Conservation (phyloP, 305 asterid species). For the Fraxinus floribunda region DNA sequence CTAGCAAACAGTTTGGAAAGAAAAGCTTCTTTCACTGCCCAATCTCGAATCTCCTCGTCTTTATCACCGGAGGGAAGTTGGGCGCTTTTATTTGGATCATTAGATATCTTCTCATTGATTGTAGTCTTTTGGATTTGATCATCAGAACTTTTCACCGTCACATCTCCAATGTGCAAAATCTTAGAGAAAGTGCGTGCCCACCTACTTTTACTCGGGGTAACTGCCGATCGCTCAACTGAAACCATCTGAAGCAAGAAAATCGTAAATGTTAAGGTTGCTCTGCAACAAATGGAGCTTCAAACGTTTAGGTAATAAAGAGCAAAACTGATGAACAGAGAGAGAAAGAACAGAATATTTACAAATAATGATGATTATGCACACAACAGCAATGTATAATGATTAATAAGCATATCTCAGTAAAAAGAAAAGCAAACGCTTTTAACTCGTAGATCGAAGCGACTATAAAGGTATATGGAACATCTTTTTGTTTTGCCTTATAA, state of each 20-base stretch:
- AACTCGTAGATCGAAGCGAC: conserved; percentile 39
- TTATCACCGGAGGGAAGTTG: conserved; percentile 24
- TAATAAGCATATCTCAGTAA: conserved; percentile 19
- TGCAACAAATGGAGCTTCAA: neutral
- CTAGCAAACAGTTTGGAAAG: conserved; percentile 72
- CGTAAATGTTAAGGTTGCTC: neutral
- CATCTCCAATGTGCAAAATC: conserved; percentile 35
- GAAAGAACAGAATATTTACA: conserved; percentile 23
- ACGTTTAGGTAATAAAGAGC: neutral
- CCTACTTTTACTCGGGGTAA: conserved; percentile 38
- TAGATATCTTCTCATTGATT: conserved; percentile 30
- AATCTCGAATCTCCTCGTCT: conserved; percentile 29
- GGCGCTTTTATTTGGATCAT: conserved; percentile 22
- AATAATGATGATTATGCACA: conserved; percentile 37
- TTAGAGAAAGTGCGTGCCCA: conserved; percentile 44
- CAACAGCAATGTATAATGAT: conserved; percentile 26
- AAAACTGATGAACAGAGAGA: conserved; percentile 21
- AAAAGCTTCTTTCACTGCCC: conserved; percentile 52
- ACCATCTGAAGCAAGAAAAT: conserved; percentile 45
- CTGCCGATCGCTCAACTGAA: conserved; percentile 28
- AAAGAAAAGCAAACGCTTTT: conserved; percentile 35
- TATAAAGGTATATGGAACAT: conserved; percentile 24
- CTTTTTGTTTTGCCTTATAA: conserved; percentile 27
- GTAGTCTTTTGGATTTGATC: conserved; percentile 27
- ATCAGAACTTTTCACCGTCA: conserved; percentile 3